Evolutionary conservation across 2,329 filamentous ascomycete genomes (phyloP).

Genomic region (Penicillium sclerotigenum): DNA sequence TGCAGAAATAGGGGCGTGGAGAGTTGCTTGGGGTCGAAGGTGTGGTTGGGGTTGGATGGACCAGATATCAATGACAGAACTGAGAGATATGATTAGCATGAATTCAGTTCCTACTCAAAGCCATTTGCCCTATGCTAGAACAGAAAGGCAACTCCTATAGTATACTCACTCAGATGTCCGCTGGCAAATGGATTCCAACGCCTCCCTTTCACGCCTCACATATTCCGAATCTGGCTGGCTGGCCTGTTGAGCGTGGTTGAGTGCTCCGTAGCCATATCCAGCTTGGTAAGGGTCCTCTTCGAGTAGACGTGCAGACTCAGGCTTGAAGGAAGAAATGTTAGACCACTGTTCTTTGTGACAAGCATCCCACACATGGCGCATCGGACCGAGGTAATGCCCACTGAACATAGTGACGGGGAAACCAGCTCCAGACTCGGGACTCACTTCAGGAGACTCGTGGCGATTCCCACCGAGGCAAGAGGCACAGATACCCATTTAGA

Average conservation of each 20-base stretch:
- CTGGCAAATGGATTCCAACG: conserved; percentile 47
- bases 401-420: conserved; percentile 6
- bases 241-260: conserved; percentile 36
- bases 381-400: conserved; percentile 13
- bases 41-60: conserved; percentile 44
- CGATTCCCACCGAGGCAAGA: conserved; percentile 43
- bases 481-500: conserved; percentile 45
- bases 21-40: conserved; percentile 38
- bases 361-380: conserved; percentile 8
- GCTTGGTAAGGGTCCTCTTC: conserved; percentile 47
- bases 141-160: background rate
- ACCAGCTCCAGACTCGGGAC: conserved; percentile 1
- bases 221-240: conserved; percentile 43
- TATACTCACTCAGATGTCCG: conserved; percentile 45
- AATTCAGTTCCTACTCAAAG: background rate
- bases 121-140: background rate
- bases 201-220: conserved; percentile 45
- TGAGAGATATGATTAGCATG: conserved; percentile 14
- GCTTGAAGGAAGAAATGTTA: conserved; percentile 19
- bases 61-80: conserved; percentile 47
- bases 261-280: conserved; percentile 44
- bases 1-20: conserved; percentile 31
- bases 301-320: conserved; percentile 45
- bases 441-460: conserved; percentile 38
- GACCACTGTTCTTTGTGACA: conserved; percentile 1